These are phyloP conservation scores for Lenzites betulinus DNA, from an alignment of 768 basidiomycete genomes.

Conservation along the genomic window DNA sequence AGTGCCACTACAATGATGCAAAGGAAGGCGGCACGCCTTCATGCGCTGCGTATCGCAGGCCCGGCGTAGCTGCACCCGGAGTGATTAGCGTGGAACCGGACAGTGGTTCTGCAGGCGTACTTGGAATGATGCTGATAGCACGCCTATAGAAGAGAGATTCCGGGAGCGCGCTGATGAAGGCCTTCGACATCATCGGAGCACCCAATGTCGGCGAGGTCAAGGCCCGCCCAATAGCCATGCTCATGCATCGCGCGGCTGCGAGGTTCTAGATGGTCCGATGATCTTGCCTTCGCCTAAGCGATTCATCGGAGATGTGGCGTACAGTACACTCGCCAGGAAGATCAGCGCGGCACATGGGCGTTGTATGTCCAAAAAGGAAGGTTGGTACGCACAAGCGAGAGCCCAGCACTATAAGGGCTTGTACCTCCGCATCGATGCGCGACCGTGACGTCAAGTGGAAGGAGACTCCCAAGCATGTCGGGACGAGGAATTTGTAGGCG, in stretches of 20 bases:
- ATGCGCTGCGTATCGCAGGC: background rate
- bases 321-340: background rate
- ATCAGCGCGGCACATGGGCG: conserved; percentile 10
- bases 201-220: background rate
- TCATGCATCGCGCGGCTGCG: background rate
- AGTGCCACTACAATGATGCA: background rate
- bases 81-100: background rate
- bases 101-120: background rate
- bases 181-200: conserved; percentile 3
- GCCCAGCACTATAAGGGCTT: background rate
- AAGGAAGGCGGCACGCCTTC: background rate
- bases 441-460: conserved; percentile 1
- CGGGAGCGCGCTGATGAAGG: background rate
- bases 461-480: background rate
- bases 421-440: background rate
- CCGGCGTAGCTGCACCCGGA: background rate
- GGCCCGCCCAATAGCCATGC: background rate
- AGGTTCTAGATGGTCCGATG: conserved; percentile 2
- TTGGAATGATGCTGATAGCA: conserved; percentile 3
- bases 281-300: background rate
- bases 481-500: background rate
- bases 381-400: background rate
- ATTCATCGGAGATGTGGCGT: conserved; percentile 6
- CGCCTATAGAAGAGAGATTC: too few species aligned
- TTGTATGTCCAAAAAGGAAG: background rate